Conservation (phyloP, 352 stramenopile species). For the Lagenidium sp. region DNA sequence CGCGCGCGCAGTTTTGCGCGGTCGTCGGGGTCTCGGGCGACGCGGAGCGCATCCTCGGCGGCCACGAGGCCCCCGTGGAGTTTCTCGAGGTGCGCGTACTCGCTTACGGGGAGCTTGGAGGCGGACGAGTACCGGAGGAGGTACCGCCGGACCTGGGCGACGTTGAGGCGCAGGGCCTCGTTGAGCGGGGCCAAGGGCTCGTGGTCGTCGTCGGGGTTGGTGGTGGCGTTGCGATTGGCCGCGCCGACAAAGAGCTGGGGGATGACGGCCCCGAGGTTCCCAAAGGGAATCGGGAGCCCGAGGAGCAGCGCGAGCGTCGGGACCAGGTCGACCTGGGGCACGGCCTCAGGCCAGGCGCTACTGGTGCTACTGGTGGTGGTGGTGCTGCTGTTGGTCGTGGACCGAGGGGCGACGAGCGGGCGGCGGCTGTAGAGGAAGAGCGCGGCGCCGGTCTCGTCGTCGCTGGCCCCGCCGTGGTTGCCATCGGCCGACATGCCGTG, state of each 20-base stretch:
- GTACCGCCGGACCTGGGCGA: slow-evolving; percentile 78
- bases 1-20: slow-evolving; percentile 4
- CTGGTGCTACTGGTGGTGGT: not conserved
- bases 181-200: slow-evolving; percentile 38
- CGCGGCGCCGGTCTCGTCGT: slow-evolving; percentile 93
- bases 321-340: slow-evolving; percentile 95
- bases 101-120: slow-evolving; percentile 50
- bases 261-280: slow-evolving; percentile 91
- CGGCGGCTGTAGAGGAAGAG: slow-evolving; percentile 89
- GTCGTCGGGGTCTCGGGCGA: no score
- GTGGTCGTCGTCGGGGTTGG: slow-evolving; percentile 1
- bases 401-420: slow-evolving; percentile 23
- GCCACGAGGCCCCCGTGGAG: slow-evolving; percentile 3
- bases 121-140: slow-evolving; percentile 54
- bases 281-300: slow-evolving; percentile 94
- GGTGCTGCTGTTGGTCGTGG: not conserved
- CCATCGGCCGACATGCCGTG: slow-evolving; percentile 98
- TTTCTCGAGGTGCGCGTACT: slow-evolving; percentile 45
- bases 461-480: slow-evolving; percentile 95
- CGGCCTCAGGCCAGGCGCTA: slow-evolving; percentile 16
- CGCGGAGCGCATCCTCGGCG: not conserved
- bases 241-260: slow-evolving; percentile 82
- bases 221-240: not conserved
- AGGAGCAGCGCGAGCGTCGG: slow-evolving; percentile 92
- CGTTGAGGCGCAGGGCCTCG: slow-evolving; percentile 69